phyloP scores from a whole-genome alignment of 257 asterid species.

The Schizonepeta tenuifolia region DNA sequence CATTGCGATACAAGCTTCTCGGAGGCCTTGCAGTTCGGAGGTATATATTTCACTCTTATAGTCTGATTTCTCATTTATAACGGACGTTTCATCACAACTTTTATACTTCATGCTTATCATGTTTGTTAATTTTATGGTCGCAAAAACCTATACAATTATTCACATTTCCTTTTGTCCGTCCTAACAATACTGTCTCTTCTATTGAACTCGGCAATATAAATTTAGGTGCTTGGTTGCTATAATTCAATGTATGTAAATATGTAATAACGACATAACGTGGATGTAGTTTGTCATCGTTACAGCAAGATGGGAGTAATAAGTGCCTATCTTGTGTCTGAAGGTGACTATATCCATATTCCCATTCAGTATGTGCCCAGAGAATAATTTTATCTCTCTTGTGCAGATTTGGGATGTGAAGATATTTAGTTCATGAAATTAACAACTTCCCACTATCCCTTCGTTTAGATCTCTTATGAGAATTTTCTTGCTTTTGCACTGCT shows the following conservation, averaged over 20 bases:
- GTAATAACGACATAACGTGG: too few relatives aligned
- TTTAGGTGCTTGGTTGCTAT: not conserved
- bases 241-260: not conserved
- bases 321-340: conserved; percentile 50
- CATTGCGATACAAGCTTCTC: conserved; percentile 70
- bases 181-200: not conserved
- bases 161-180: not conserved
- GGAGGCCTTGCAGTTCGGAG: conserved; percentile 80
- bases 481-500: conserved; percentile 17
- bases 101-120: not conserved
- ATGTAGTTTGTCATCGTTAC: conserved; percentile 42
- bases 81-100: not conserved
- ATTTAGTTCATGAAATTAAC: not conserved
- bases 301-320: conserved; percentile 36
- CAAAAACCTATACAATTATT: too few relatives aligned
- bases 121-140: not conserved
- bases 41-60: conserved; percentile 33
- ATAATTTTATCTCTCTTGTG: conserved; percentile 16
- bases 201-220: conserved; percentile 9
- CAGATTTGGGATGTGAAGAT: conserved; percentile 34
- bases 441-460: not conserved
- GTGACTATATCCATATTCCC: conserved; percentile 40
- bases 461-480: not conserved
- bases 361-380: conserved; percentile 16
- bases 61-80: not conserved